Conservation (phyloP, 2,329 filamentous ascomycete species). For the Thermoascus crustaceus region DNA sequence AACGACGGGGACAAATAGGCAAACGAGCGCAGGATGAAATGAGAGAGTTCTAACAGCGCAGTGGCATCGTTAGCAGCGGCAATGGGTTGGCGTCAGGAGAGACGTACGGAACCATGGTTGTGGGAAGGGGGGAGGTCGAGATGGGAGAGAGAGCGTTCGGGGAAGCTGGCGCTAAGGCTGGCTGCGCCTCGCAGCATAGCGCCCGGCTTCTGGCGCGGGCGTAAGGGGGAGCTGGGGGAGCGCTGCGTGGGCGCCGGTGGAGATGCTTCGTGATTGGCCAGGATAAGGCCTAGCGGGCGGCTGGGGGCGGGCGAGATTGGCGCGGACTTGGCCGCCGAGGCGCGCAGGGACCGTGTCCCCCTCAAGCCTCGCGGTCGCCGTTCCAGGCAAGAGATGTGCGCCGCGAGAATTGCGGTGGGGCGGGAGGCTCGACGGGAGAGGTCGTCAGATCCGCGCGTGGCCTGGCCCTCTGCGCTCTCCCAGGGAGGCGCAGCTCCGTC, state of each 20-base stretch:
- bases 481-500: too few species aligned
- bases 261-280: too few species aligned
- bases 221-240: too few species aligned
- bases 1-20: slow-evolving; percentile 1
- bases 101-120: slow-evolving; percentile 6
- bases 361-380: slow-evolving; percentile 2
- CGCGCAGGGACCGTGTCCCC: not conserved
- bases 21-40: not conserved
- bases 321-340: not conserved
- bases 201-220: too few species aligned
- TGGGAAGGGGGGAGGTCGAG: slow-evolving; percentile 10
- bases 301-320: too few species aligned
- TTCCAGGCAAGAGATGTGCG: not conserved
- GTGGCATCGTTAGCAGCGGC: not conserved
- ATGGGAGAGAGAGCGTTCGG: slow-evolving; percentile 15
- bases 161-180: too few species aligned
- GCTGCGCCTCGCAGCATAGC: too few species aligned
- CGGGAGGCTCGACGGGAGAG: not conserved
- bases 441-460: too few species aligned
- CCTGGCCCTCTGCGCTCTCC: too few species aligned
- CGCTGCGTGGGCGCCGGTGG: too few species aligned
- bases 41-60: not conserved
- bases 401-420: too few species aligned
- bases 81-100: not conserved
- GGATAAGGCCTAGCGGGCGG: too few species aligned